Evolutionary conservation across 2,329 filamentous ascomycete genomes (phyloP).

Genomic region (Trichophyton mentagrophytes): DNA sequence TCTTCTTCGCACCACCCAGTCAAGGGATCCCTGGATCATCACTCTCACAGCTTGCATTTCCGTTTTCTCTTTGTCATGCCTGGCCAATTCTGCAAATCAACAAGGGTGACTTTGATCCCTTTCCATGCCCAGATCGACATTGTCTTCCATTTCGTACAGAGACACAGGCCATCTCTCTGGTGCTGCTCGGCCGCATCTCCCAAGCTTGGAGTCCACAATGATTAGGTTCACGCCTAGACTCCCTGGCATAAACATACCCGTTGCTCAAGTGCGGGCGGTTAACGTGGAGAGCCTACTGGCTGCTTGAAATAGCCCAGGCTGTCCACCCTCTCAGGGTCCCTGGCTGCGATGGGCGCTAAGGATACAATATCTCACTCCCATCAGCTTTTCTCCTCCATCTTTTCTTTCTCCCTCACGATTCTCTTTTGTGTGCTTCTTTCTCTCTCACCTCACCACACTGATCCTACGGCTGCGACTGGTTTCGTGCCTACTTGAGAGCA

Average conservation of each 20-base stretch:
- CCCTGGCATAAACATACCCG: not conserved
- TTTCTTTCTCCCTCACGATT: not conserved
- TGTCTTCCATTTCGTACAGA: not conserved
- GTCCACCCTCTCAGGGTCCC: not conserved
- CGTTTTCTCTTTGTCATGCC: not conserved
- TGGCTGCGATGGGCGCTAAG: not conserved
- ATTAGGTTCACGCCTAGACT: not conserved
- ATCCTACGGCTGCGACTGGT: conserved; percentile 7
- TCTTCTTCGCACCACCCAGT: not conserved
- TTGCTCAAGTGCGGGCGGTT: not conserved
- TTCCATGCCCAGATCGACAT: not conserved
- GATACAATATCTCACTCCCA: not conserved
- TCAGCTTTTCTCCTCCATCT: not conserved
- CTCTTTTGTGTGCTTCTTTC: not conserved
- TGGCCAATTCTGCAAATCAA: not conserved
- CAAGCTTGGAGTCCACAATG: not conserved
- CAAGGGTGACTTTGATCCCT: not conserved
- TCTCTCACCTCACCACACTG: not conserved
- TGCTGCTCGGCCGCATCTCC: not conserved
- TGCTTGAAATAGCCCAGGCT: not conserved
- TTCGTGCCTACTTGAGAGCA: conserved; percentile 6
- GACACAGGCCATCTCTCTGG: not conserved
- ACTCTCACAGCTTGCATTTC: not conserved
- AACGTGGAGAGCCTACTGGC: not conserved
- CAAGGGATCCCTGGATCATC: not conserved